These are phyloP conservation scores for Protomyces pachydermus DNA, from an alignment of 1,139 yeast genomes.

Conservation along the genomic window DNA sequence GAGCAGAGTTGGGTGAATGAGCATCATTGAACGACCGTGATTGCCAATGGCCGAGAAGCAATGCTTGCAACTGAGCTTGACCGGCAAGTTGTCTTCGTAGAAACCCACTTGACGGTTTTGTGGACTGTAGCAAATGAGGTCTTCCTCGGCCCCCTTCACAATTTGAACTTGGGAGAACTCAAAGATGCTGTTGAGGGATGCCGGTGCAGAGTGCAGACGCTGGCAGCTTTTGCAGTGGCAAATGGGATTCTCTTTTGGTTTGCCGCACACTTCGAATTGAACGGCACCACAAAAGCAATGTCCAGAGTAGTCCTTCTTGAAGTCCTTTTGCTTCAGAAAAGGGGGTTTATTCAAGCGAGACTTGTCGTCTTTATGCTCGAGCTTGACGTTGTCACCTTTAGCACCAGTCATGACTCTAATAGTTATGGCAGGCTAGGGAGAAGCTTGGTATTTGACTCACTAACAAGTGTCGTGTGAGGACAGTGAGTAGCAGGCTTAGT, in stretches of 20 bases:
- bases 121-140: conserved; percentile 19
- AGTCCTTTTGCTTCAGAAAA: background rate
- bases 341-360: conserved; percentile 11
- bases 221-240: conserved; percentile 25
- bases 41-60: conserved; percentile 19
- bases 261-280: conserved; percentile 5
- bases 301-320: conserved; percentile 6
- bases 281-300: conserved; percentile 22
- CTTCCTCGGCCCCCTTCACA: conserved; percentile 2
- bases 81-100: background rate
- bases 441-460: no score
- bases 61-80: conserved; percentile 6
- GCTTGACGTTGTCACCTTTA: background rate
- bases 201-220: conserved; percentile 21
- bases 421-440: background rate
- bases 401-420: background rate
- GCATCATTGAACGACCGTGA: conserved; percentile 25
- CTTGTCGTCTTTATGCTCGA: background rate
- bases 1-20: background rate
- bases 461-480: no score
- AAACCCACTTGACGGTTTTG: conserved; percentile 14
- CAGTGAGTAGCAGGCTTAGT: no score
- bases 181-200: conserved; percentile 12
- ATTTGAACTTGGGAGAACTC: conserved; percentile 5
- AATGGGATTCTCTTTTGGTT: conserved; percentile 1